Evolutionary conservation across 176 grass and related monocot species (phyloP), one percentile per base, ranked within the genome.

Genomic region (Areca catechu): DNA sequence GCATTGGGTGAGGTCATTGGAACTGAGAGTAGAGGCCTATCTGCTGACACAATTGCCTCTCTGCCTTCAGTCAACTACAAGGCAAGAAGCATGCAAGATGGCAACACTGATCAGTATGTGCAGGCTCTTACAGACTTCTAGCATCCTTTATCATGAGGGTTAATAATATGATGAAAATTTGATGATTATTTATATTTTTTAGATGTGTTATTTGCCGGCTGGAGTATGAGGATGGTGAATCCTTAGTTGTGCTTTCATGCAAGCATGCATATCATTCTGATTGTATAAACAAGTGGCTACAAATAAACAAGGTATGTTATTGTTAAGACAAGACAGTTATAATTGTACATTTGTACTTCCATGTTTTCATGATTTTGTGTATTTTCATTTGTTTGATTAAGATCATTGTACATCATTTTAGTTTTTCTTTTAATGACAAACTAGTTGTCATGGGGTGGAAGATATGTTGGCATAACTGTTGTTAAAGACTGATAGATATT

Each of bases 281-380:
- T 52, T 98, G 94, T 76, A 93, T 98, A 70, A 93, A 88, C 63
- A 86, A 93, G 63, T 98, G 88, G 94, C 84, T 98, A 65, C 80
- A 98, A 76, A 92, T 98, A 82, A 98, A 98, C 75, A 98, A 93
- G 94, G 94, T 98, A 79, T 64, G 19, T 24, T 50, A n/a, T 64
- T 64, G 34, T 20, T 24, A 55, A 22, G 47, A 14, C 16, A 3
- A 21, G 3, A 43, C 34, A 43, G 34, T 12, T 43, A 43, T 43
- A 12, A 43, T 43, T 43, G 34, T 43, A 43, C 9, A 12, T 9
- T 14, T 43, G 9, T 14, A 43, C 34, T 43, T 43, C 10, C 34
- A 43, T 12, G 2, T 43, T 43, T 43, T 43, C 9, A 43, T 43
- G 9, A 14, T 43, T 43, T 43, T 43, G 10, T 12, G 1, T 14